These are phyloP conservation scores for Colletotrichum sp. DNA, from an alignment of 2,329 filamentous ascomycete species.

Conservation along the genomic window DNA sequence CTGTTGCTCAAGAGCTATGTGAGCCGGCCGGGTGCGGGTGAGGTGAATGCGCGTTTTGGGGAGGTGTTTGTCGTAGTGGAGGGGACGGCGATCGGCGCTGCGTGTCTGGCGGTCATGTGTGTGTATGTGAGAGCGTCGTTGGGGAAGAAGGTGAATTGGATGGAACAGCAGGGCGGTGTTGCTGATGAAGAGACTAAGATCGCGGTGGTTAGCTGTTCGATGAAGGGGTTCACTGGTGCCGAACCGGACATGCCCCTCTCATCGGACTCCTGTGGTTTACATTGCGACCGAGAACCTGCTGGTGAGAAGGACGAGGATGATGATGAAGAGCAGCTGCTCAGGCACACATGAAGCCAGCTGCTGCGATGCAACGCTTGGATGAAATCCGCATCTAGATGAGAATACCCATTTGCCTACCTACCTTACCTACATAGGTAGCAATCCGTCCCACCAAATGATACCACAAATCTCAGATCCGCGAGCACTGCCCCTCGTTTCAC, in stretches of 20 bases:
- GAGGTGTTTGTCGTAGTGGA: neutral
- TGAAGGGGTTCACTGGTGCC: neutral
- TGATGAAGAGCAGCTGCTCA: neutral
- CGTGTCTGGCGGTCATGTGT: neutral
- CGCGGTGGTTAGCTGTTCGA: no score
- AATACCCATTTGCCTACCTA: no score
- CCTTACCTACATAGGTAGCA: no score
- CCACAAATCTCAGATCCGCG: neutral
- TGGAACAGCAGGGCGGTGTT: constrained; percentile 10
- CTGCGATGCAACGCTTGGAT: neutral
- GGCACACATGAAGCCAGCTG: rapidly evolving
- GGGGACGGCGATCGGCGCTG: neutral
- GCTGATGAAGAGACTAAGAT: neutral
- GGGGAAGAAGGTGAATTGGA: neutral
- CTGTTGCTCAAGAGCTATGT: neutral
- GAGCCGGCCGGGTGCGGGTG: neutral
- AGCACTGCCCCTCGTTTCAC: neutral
- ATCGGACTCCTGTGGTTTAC: neutral
- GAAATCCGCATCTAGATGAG: neutral
- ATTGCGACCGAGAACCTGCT: neutral
- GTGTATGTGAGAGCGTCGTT: neutral
- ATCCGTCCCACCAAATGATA: neutral
- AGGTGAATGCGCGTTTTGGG: neutral
- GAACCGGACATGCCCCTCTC: neutral
- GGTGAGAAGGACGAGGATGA: neutral